Evolutionary conservation across 257 asterid genomes (phyloP).

Genomic region (Ilex asprella): DNA sequence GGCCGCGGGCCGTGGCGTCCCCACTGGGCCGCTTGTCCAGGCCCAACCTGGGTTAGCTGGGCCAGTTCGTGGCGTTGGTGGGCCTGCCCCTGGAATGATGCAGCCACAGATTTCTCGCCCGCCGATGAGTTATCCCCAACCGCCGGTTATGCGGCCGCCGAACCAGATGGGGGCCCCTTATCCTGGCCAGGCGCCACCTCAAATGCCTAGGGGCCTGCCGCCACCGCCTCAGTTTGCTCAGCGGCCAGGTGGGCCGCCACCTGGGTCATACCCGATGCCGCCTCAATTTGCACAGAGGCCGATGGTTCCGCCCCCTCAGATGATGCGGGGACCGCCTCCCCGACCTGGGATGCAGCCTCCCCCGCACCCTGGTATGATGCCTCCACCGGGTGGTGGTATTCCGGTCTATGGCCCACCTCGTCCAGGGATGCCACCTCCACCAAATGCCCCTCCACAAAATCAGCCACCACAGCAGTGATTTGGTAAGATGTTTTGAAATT

Average conservation of each 20-base stretch:
- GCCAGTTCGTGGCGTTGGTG: slow-evolving; percentile 89
- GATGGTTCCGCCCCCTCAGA: slow-evolving; percentile 65
- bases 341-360: slow-evolving; percentile 79
- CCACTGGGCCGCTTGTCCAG: slow-evolving; percentile 51
- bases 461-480: slow-evolving; percentile 36
- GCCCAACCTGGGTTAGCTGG: slow-evolving; percentile 91
- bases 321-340: slow-evolving; percentile 82
- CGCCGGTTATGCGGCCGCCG: slow-evolving; percentile 55
- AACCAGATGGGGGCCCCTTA: slow-evolving; percentile 32
- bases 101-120: slow-evolving; percentile 92
- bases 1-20: slow-evolving; percentile 89
- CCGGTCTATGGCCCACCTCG: slow-evolving; percentile 74
- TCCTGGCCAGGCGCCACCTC: slow-evolving; percentile 45
- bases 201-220: slow-evolving; percentile 47
- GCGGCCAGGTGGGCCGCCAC: slow-evolving; percentile 31
- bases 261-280: slow-evolving; percentile 38
- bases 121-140: slow-evolving; percentile 60
- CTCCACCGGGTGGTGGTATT: slow-evolving; percentile 58
- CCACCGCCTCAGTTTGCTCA: slow-evolving; percentile 31
- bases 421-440: slow-evolving; percentile 94
- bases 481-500: neutral
- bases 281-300: slow-evolving; percentile 84
- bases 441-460: slow-evolving; percentile 65
- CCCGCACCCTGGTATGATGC: slow-evolving; percentile 79
- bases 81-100: slow-evolving; percentile 96